Evolutionary conservation across 1,284 basidiomycete species (phyloP).

Genomic region (Cutaneotrichosporon arboriforme): DNA sequence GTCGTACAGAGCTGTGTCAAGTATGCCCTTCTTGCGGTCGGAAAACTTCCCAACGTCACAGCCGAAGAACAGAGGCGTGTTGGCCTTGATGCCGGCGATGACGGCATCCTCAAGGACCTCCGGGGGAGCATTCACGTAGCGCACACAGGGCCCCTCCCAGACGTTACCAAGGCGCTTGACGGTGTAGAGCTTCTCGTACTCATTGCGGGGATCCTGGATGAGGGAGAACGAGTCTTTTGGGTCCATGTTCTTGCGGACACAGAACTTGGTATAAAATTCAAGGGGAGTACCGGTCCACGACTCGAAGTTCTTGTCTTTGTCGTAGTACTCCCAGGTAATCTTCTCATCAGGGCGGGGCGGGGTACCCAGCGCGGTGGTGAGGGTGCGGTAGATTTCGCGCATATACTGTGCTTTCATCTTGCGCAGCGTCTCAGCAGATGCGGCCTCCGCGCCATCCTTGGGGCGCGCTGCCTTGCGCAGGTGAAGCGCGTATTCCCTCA

Average conservation of each 20-base stretch:
- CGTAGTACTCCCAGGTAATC: slow-evolving; percentile 85
- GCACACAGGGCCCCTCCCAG: slow-evolving; percentile 74
- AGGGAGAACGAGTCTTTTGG: slow-evolving; percentile 72
- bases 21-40: slow-evolving; percentile 59
- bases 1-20: slow-evolving; percentile 79
- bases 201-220: slow-evolving; percentile 89
- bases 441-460: background rate
- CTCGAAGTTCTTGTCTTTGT: slow-evolving; percentile 69
- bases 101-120: slow-evolving; percentile 73
- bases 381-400: slow-evolving; percentile 77
- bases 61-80: slow-evolving; percentile 89
- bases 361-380: slow-evolving; percentile 78
- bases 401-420: slow-evolving; percentile 75
- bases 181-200: slow-evolving; percentile 76
- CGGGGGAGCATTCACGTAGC: slow-evolving; percentile 85
- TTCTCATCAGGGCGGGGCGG: slow-evolving; percentile 66
- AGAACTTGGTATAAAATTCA: slow-evolving; percentile 61
- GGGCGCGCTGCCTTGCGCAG: slow-evolving; percentile 53
- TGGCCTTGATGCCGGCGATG: slow-evolving; percentile 79
- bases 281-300: slow-evolving; percentile 70
- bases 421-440: slow-evolving; percentile 21
- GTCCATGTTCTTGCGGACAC: slow-evolving; percentile 36
- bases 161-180: slow-evolving; percentile 89
- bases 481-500: slow-evolving; percentile 81
- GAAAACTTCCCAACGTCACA: slow-evolving; percentile 57